Base-by-base conservation (phyloP, 208 protist species). In the Wallacemonas sp. region DNA sequence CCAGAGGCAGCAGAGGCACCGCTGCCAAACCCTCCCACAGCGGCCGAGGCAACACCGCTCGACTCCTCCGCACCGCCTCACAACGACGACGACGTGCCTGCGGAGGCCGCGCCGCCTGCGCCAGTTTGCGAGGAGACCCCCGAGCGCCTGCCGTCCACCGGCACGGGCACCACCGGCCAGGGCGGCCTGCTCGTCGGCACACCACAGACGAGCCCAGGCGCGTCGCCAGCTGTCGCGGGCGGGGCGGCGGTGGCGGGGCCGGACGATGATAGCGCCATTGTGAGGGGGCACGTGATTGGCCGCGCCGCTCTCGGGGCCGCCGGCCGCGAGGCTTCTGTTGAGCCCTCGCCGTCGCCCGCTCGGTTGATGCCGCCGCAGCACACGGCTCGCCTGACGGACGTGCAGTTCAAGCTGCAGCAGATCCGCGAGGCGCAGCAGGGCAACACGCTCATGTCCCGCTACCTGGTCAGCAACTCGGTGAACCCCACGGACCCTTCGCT, bases 371-470 rank as follows among this genome's bases (percentile, higher is more conserved):
- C 29, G 7, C 25, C 12, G 32, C 23, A 50, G 57, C 55, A 61
- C 42, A 59, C 75, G 59, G 55, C 66, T 1, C 46, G 57, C 12
- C 83, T 89, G 11, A 79, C 71, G 0, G 81, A 90, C 39, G 66
- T 90, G 20, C 79, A 91, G 52, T 57, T 72, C n/a, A 76, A 76
- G 28, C 77, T 94, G 29, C 65, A 62, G 36, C 46, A 67, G 28
- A 70, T 91, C 45, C 70, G 65, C n/a, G 61, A 76, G 52, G 57
- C 69, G 32, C 69, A 71, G 28, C 61, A 78, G 23, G 61, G 67
- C 22, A 73, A 70, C 50, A 69, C 77, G 20, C 67, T 91, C 55
- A 74, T 89, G 70, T 39, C 70, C 41, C 76, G 81, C 31, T 93
- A 87, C 70, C 48, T 87, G 1, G 20, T 73, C 3, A 80, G 67